A percentile compares a stretch with the other conserved stretches of the same genome.
phyloP scores from a whole-genome alignment of 441 rosid species.

The Syzygium malaccense region DNA sequence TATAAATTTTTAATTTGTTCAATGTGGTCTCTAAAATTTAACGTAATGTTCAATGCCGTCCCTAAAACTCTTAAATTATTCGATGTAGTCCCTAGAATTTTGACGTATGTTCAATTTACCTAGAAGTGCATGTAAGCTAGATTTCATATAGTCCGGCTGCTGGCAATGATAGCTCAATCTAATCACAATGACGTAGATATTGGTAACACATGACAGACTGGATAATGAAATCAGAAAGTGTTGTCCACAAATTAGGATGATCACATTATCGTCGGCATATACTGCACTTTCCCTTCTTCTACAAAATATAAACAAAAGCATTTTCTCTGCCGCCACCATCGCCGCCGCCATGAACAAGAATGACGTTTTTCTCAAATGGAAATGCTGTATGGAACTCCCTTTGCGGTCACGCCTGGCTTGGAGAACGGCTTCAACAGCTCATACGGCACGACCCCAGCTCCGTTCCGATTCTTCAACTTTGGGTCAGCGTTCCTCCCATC shows the following conservation, averaged over 20 bases:
- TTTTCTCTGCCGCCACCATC: neutral
- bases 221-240: neutral
- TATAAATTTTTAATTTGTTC: too few relatives aligned
- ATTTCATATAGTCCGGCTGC: neutral
- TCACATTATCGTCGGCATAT: neutral
- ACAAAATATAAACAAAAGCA: neutral
- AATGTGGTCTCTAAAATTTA: too few relatives aligned
- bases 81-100: too few relatives aligned
- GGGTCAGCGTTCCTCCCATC: conserved; percentile 26
- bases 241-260: neutral
- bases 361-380: conserved; percentile 11
- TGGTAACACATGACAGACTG: neutral
- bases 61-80: too few relatives aligned
- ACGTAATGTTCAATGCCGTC: too few relatives aligned
- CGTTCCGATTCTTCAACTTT: conserved; percentile 32
- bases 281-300: neutral
- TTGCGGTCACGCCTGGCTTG: conserved; percentile 39
- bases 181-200: neutral
- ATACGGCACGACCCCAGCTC: conserved; percentile 37
- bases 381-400: conserved; percentile 43
- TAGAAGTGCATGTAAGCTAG: neutral
- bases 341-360: neutral
- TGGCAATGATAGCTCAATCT: neutral
- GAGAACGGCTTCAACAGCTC: conserved; percentile 49
- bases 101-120: too few relatives aligned